Conservation (phyloP, 2,329 filamentous ascomycete species). For the Penicillium glabrum region DNA sequence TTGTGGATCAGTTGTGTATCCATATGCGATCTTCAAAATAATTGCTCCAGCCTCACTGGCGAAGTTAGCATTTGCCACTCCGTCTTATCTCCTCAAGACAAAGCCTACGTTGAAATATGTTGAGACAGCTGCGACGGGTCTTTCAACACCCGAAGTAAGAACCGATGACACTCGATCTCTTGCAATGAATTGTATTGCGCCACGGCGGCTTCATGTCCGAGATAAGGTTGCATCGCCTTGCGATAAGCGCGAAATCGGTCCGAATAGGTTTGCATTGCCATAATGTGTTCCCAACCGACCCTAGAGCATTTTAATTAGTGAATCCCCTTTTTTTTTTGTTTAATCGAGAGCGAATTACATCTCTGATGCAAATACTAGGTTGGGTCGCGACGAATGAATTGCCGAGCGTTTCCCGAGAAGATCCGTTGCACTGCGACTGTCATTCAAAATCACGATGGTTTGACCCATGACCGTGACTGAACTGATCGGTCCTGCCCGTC, state of each 20-base stretch:
- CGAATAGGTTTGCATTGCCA: conserved; percentile 39
- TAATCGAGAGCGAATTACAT: conserved; percentile 29
- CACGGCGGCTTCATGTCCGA: conserved; percentile 40
- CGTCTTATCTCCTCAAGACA: background rate
- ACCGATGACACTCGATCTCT: conserved; percentile 46
- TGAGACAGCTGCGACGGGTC: conserved; percentile 38
- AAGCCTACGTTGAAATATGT: conserved; percentile 46
- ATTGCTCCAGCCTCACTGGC: conserved; percentile 40
- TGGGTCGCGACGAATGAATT: conserved; percentile 32
- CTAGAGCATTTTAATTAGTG: conserved; percentile 13
- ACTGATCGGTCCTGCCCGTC: conserved; percentile 33
- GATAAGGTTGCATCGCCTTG: conserved; percentile 46
- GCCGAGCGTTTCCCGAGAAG: conserved; percentile 36
- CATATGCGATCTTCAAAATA: conserved; percentile 49
- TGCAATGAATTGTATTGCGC: conserved; percentile 44
- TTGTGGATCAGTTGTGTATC: conserved; percentile 45
- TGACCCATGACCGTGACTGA: conserved; percentile 39
- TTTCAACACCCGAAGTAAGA: conserved; percentile 45
- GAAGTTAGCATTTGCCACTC: background rate
- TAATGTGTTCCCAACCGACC: conserved; percentile 37
- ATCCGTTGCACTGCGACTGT: conserved; percentile 31
- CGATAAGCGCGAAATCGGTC: conserved; percentile 43
- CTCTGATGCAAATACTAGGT: conserved; percentile 34
- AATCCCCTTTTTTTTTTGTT: background rate
- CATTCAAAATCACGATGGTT: conserved; percentile 39